Percentiles rank a stretch among this genome's conserved stretches.
Evolutionary conservation across 208 protist species (phyloP).

Genomic region (Kentomonas sorsogonicus): DNA sequence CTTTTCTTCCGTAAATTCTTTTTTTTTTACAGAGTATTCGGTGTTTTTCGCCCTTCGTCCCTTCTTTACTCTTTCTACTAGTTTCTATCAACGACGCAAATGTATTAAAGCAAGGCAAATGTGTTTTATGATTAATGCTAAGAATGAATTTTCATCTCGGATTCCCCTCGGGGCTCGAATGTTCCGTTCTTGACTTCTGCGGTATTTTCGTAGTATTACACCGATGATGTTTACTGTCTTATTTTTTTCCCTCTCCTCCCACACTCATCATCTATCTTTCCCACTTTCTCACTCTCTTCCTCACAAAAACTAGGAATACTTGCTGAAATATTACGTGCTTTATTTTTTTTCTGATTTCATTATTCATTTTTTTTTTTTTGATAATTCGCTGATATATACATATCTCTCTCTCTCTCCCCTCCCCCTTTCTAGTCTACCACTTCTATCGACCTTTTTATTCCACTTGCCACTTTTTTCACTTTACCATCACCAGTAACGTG

Average conservation of each 20-base stretch:
- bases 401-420: neutral
- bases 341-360: constrained; percentile 3
- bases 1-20: constrained; percentile 6
- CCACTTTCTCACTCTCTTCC: constrained; percentile 3
- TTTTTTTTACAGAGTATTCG: constrained; percentile 12
- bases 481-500: neutral
- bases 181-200: neutral
- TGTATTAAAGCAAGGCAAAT: neutral
- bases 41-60: constrained; percentile 1
- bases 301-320: neutral
- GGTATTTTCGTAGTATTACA: neutral
- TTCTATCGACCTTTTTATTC: neutral
- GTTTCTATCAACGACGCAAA: no score
- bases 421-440: neutral
- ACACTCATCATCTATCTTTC: neutral
- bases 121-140: neutral
- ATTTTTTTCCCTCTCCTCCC: constrained; percentile 6
- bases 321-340: neutral
- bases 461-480: neutral
- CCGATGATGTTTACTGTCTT: neutral
- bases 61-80: no score
- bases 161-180: neutral
- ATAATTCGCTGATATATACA: neutral
- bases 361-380: neutral
- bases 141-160: neutral